These are phyloP conservation scores for Dactylellina leptospora DNA, from an alignment of 2,329 filamentous ascomycete genomes.

Conservation along the genomic window DNA sequence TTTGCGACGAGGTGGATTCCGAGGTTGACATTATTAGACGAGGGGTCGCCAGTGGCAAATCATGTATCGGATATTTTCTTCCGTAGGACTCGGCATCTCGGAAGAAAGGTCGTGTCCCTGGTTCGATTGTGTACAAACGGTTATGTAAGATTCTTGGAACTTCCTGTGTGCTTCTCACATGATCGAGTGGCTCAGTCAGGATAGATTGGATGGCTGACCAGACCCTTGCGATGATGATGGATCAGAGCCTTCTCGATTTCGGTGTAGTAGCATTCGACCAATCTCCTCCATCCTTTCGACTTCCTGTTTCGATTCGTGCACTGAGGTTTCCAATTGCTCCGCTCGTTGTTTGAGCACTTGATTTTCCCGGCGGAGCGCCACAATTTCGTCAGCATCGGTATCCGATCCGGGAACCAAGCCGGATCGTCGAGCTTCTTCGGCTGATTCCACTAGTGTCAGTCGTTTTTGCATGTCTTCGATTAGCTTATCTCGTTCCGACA, in stretches of 20 bases:
- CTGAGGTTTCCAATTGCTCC: slow-evolving; percentile 27
- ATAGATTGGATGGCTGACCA: slow-evolving; percentile 13
- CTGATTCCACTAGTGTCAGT: slow-evolving; percentile 16
- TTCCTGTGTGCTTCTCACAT: no score
- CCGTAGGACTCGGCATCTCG: slow-evolving; percentile 1
- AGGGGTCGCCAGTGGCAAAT: neutral
- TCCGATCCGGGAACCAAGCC: slow-evolving; percentile 11
- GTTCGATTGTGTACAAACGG: no score
- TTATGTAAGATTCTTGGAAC: no score
- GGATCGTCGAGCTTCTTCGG: slow-evolving; percentile 13
- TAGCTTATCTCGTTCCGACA: slow-evolving; percentile 28
- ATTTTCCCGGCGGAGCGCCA: slow-evolving; percentile 33
- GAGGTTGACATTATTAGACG: neutral
- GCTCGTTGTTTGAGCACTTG: slow-evolving; percentile 28
- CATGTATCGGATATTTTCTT: neutral
- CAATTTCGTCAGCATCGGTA: slow-evolving; percentile 21
- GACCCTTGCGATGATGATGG: neutral
- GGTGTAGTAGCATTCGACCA: slow-evolving; percentile 41
- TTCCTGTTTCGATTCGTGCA: slow-evolving; percentile 35
- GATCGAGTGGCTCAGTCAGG: slow-evolving; percentile 2
- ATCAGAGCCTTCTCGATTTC: slow-evolving; percentile 31
- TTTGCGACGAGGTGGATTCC: neutral
- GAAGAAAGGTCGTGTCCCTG: slow-evolving; percentile 4
- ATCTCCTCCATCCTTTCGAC: slow-evolving; percentile 46
- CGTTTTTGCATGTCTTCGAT: slow-evolving; percentile 46